Percentiles rank a stretch among this genome's conserved stretches.
Evolutionary conservation across 2,329 filamentous ascomycete genomes (phyloP).

Genomic region (Diaporthe longicolla): DNA sequence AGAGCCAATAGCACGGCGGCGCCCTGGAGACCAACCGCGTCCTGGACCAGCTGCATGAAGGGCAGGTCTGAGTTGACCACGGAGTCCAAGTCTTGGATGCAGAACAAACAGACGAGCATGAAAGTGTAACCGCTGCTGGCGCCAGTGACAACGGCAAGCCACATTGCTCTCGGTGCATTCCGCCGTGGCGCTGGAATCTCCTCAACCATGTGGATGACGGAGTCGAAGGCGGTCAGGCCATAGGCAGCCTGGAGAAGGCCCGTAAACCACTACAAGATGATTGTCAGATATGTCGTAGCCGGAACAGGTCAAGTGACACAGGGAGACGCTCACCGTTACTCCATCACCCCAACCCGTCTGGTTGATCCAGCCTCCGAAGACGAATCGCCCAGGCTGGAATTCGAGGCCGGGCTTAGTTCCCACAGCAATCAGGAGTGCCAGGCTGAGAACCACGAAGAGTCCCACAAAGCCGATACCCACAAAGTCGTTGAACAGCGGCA

Average conservation of each 20-base stretch:
- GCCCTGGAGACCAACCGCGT: conserved; percentile 57
- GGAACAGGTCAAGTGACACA: no score
- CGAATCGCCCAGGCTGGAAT: conserved; percentile 65
- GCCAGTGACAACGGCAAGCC: conserved; percentile 64
- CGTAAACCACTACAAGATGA: conserved; percentile 61
- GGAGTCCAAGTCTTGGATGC: conserved; percentile 60
- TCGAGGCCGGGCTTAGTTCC: conserved; percentile 58
- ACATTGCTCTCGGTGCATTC: conserved; percentile 66
- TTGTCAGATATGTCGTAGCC: not conserved
- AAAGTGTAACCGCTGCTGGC: conserved; percentile 65
- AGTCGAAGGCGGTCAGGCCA: conserved; percentile 70
- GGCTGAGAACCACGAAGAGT: conserved; percentile 65
- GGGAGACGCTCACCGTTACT: conserved; percentile 52
- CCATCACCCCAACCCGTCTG: conserved; percentile 67
- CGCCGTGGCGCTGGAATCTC: conserved; percentile 67
- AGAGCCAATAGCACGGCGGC: conserved; percentile 62
- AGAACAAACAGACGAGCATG: conserved; percentile 66
- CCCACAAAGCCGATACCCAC: conserved; percentile 60
- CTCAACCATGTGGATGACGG: conserved; percentile 71
- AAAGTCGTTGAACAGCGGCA: conserved; percentile 70
- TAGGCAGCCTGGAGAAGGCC: conserved; percentile 71
- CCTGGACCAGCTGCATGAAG: conserved; percentile 63
- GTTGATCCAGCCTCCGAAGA: conserved; percentile 67
- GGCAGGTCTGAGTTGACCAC: conserved; percentile 60
- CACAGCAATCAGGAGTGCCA: conserved; percentile 67